A percentile compares a stretch with the other conserved stretches of the same genome.
Conservation (phyloP, 2,329 filamentous ascomycete genomes). For the Sporothrix phasma region DNA sequence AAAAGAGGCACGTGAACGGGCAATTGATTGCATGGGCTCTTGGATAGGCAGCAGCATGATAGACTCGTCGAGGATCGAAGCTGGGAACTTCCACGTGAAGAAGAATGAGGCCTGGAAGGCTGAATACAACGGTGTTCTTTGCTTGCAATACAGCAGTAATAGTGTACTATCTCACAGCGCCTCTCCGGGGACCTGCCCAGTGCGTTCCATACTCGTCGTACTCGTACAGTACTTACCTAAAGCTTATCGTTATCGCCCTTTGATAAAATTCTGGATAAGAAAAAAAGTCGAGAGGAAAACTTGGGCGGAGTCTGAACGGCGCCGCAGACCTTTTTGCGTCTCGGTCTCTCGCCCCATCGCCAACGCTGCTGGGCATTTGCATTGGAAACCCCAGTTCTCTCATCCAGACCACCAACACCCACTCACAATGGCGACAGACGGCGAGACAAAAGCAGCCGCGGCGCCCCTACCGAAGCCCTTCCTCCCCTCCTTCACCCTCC, state of each 20-base stretch:
- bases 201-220: neutral
- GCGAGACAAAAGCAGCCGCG: neutral
- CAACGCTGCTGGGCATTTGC: neutral
- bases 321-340: neutral
- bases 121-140: no score
- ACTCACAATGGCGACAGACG: neutral
- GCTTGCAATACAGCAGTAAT: no score
- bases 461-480: neutral
- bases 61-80: no score
- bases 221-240: neutral
- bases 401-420: no score
- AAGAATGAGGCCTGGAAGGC: no score
- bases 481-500: slow-evolving; percentile 23
- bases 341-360: neutral
- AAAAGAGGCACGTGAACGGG: neutral
- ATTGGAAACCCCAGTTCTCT: no score
- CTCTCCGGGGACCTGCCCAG: neutral
- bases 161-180: neutral
- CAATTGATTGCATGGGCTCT: neutral
- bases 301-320: neutral
- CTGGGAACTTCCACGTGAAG: no score
- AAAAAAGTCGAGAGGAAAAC: slow-evolving; percentile 9
- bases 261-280: neutral
- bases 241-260: slow-evolving; percentile 10
- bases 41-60: neutral